Percentiles rank a stretch among this genome's conserved stretches.
Conservation (phyloP, 139 green algal species). For the Tetradesmus lagerheimii region DNA sequence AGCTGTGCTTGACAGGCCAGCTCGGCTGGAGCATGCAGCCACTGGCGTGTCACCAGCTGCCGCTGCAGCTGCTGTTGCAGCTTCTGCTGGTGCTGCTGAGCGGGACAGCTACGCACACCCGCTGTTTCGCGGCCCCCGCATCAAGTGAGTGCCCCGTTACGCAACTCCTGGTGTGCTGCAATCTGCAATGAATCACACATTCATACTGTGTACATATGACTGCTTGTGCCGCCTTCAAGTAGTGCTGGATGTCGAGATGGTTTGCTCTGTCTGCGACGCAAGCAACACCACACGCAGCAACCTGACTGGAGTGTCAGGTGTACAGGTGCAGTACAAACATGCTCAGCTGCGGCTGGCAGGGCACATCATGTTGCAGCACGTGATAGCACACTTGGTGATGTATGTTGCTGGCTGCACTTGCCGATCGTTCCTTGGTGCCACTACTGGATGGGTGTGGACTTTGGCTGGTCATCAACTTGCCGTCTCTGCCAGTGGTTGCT, state of each 20-base stretch:
- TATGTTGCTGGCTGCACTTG: too few species aligned
- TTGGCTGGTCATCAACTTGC: too few species aligned
- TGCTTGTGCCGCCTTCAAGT: background rate
- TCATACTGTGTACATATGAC: background rate
- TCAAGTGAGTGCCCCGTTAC: conserved; percentile 31
- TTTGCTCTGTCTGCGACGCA: background rate
- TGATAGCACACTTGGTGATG: too few species aligned
- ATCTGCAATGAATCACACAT: background rate
- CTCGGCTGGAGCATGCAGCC: background rate
- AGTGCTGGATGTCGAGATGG: background rate
- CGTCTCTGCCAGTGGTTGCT: too few species aligned
- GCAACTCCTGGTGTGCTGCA: background rate
- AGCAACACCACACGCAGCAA: background rate
- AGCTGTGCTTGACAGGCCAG: conserved; percentile 23
- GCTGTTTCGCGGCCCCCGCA: conserved; percentile 27
- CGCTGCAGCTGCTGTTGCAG: background rate
- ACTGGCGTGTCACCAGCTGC: background rate
- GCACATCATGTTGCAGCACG: too few species aligned
- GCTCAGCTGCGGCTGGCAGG: too few species aligned
- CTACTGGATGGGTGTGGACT: too few species aligned
- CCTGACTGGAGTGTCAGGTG: background rate
- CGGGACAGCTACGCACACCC: background rate
- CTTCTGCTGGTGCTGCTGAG: background rate
- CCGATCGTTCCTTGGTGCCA: too few species aligned
- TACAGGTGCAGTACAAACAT: background rate